Evolutionary conservation across 1,284 basidiomycete genomes (phyloP).

Genomic region (Cutaneotrichosporon cavernicola): DNA sequence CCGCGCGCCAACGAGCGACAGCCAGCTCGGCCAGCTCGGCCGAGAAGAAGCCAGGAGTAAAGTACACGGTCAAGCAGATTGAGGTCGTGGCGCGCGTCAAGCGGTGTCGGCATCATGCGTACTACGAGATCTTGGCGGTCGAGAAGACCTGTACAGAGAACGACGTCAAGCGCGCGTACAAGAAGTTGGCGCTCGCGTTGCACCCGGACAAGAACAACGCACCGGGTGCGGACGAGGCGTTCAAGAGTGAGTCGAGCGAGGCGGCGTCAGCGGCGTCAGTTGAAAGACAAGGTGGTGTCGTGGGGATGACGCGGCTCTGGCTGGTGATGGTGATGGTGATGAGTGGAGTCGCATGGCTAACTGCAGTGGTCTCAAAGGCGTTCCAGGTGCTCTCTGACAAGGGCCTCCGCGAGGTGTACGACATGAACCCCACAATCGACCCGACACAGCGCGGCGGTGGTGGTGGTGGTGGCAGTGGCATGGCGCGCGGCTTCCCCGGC

Average conservation of each 20-base stretch:
- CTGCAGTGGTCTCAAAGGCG: slow-evolving; percentile 91
- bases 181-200: slow-evolving; percentile 90
- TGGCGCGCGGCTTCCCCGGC: slow-evolving; percentile 49
- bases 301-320: neutral
- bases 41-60: slow-evolving; percentile 54
- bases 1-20: slow-evolving; percentile 35
- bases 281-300: neutral
- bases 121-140: slow-evolving; percentile 88
- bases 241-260: slow-evolving; percentile 73
- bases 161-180: slow-evolving; percentile 95
- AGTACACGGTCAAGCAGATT: slow-evolving; percentile 82
- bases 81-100: slow-evolving; percentile 84
- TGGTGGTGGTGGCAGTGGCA: slow-evolving; percentile 59
- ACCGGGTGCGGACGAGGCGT: slow-evolving; percentile 97
- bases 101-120: slow-evolving; percentile 80
- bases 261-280: neutral
- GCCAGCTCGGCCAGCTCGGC: neutral
- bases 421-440: slow-evolving; percentile 79
- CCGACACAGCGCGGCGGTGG: slow-evolving; percentile 74
- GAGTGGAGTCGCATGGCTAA: slow-evolving; percentile 9
- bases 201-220: slow-evolving; percentile 99
- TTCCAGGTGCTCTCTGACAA: slow-evolving; percentile 92
- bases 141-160: slow-evolving; percentile 82
- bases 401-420: slow-evolving; percentile 86
- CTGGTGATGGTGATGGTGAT: neutral